These are phyloP conservation scores for Bryoglossum gracile DNA, from an alignment of 495 filamentous ascomycete species.

Conservation along the genomic window DNA sequence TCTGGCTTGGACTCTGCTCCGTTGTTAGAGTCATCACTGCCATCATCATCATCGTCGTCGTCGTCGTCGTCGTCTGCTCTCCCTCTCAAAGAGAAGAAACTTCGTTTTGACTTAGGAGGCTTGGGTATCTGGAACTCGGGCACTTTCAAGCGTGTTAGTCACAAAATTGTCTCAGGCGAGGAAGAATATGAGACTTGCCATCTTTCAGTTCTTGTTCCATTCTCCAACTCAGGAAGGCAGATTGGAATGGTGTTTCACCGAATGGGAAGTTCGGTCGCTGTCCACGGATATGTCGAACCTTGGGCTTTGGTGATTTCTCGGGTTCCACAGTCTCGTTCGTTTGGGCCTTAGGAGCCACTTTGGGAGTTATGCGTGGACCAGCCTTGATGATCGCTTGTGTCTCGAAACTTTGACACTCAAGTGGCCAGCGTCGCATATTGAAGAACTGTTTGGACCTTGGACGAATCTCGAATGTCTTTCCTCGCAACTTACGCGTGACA, in stretches of 20 bases:
- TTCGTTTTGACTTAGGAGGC: not conserved
- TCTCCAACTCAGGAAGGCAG: slow-evolving; percentile 12
- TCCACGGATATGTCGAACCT: slow-evolving; percentile 10
- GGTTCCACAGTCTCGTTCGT: not conserved
- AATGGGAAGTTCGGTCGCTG: slow-evolving; percentile 19
- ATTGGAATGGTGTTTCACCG: slow-evolving; percentile 22
- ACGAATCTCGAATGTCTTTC: not conserved
- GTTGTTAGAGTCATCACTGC: not conserved
- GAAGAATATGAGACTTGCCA: slow-evolving; percentile 10
- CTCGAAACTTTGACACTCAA: slow-evolving; percentile 7
- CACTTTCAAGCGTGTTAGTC: slow-evolving; percentile 5
- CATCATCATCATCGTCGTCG: not conserved
- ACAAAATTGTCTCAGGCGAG: too few relatives aligned
- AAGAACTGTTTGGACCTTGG: slow-evolving; percentile 10
- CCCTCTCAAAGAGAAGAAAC: not conserved
- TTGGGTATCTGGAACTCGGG: slow-evolving; percentile 14
- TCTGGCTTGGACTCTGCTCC: too few relatives aligned
- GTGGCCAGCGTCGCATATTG: slow-evolving; percentile 15
- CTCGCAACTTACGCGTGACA: not conserved
- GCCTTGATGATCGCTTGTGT: slow-evolving; percentile 6
- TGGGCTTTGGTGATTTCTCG: not conserved
- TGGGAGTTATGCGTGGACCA: not conserved
- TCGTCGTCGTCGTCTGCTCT: not conserved
- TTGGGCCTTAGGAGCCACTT: not conserved
- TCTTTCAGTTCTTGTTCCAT: slow-evolving; percentile 21